Base-by-base conservation (phyloP, 2,329 filamentous ascomycete genomes). In the Beauveria australis region DNA sequence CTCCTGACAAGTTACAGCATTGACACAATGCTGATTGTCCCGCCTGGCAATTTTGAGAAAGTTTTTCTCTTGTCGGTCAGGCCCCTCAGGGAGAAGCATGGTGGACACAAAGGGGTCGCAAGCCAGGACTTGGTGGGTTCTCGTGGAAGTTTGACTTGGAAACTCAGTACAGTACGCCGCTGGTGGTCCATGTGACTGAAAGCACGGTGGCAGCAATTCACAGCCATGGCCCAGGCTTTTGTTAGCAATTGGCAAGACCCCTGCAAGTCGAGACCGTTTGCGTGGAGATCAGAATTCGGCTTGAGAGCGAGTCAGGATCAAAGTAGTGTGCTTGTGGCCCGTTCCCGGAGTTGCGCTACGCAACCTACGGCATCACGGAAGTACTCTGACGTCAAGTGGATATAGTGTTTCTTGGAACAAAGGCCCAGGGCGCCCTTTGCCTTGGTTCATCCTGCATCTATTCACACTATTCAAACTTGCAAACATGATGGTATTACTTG, bases 301-400 rank as follows among this genome's bases (percentile, higher is more conserved):
- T 12, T 22, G 2, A 47, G 28, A 30, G 40, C 56, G 56, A 59
- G 56, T 59, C 56, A 59, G 56, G 43, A 51, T 48, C 24, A 37
- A 37, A 19, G 54, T 7, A 57, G 9, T 12, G 10, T 44, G 7
- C 44, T 47, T 56, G n/a, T 57, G 54, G 43, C 54, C 24, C 8
- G 44, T 19, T 7, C n/a, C 30, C 8, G 30, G 44, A 57, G 53
- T 55, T 55, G 41, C 22, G 22, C 47, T 33, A 33, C 46, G 41
- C 33, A 37, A 37, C 33, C 33, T 37, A 37, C 33, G 24, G 43
- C 55, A 58, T 24, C 46, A 58, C 40, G 19, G 30, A 33, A 52
- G 26, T n/a, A 44, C 37, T 30, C 47, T 59, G 56, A 59, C 56
- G 56, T 59, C 56, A 59, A 59, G 56, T 59, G 56, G 56, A n/a